These are phyloP conservation scores for Berberis vulgaris DNA, from an alignment of 164 flowering plant genomes.

Conservation along the genomic window DNA sequence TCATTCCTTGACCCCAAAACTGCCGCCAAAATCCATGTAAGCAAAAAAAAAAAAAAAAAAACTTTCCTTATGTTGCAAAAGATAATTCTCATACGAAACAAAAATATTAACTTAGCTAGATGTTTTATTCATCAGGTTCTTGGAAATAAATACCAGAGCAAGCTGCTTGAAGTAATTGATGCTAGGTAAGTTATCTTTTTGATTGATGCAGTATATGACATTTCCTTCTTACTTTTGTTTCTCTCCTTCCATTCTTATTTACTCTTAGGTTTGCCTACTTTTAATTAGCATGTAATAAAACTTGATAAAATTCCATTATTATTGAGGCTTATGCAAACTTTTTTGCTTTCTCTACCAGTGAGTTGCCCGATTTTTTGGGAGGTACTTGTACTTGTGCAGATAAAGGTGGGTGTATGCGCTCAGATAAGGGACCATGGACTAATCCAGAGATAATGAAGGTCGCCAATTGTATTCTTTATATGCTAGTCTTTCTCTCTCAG, in stretches of 20 bases:
- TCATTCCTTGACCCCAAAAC: conserved; percentile 94
- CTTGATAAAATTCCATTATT: neutral
- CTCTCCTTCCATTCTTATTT: neutral
- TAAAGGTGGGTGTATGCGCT: conserved; percentile 79
- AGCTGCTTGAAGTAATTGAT: conserved; percentile 82
- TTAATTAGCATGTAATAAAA: neutral
- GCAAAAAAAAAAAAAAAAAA: neutral
- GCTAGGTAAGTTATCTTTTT: conserved; percentile 37
- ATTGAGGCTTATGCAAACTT: neutral
- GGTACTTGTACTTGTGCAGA: conserved; percentile 81
- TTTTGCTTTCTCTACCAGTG: conserved; percentile 37
- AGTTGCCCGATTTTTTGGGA: conserved; percentile 81
- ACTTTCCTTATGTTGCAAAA: neutral
- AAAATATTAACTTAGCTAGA: neutral
- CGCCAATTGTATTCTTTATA: neutral
- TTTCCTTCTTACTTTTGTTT: conserved; percentile 4
- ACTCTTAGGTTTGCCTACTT: too few species aligned
- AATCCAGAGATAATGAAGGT: conserved; percentile 68
- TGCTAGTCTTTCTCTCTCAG: neutral
- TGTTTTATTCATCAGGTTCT: conserved; percentile 46
- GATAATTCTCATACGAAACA: neutral
- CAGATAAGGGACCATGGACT: conserved; percentile 96
- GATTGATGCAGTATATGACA: neutral
- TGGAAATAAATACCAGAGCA: conserved; percentile 90
- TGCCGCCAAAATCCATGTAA: conserved; percentile 71